Conservation (phyloP, 495 filamentous ascomycete species). For the Neurospora sp. region DNA sequence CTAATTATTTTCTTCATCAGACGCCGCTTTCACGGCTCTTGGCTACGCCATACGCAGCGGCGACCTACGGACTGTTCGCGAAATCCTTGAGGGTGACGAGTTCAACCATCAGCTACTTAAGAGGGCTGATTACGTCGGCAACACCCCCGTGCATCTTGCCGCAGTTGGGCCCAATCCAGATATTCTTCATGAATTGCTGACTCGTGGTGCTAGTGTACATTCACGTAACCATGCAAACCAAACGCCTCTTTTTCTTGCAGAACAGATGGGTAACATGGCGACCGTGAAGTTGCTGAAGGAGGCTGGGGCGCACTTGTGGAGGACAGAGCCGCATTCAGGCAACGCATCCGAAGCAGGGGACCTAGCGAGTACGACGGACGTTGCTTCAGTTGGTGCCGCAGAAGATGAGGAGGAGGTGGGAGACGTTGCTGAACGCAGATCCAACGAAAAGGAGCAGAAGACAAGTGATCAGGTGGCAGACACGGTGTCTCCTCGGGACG, state of each 20-base stretch:
- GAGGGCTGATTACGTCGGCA: conserved; percentile 76
- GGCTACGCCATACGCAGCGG: conserved; percentile 74
- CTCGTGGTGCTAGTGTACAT: conserved; percentile 76
- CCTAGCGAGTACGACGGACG: conserved; percentile 2
- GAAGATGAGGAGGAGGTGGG: not conserved
- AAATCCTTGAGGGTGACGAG: conserved; percentile 55
- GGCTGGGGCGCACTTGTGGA: conserved; percentile 29
- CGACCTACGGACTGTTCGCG: conserved; percentile 50
- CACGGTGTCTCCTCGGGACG: not conserved
- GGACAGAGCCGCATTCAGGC: conserved; percentile 12
- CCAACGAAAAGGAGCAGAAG: not conserved
- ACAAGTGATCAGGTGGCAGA: not conserved
- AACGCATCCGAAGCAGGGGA: conserved; percentile 10
- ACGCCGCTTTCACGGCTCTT: conserved; percentile 57
- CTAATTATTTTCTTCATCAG: conserved; percentile 4
- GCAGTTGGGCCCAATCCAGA: conserved; percentile 36
- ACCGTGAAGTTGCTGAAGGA: conserved; percentile 51
- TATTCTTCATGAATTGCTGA: conserved; percentile 63
- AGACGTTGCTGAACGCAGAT: not conserved
- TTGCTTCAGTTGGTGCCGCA: not conserved
- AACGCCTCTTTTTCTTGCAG: conserved; percentile 74
- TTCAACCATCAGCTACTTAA: conserved; percentile 54
- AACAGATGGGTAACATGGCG: conserved; percentile 42
- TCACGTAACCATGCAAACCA: conserved; percentile 68
- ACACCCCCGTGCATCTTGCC: conserved; percentile 65